phyloP scores from a whole-genome alignment of 345 rosid species.

The Syzygium aqueum region DNA sequence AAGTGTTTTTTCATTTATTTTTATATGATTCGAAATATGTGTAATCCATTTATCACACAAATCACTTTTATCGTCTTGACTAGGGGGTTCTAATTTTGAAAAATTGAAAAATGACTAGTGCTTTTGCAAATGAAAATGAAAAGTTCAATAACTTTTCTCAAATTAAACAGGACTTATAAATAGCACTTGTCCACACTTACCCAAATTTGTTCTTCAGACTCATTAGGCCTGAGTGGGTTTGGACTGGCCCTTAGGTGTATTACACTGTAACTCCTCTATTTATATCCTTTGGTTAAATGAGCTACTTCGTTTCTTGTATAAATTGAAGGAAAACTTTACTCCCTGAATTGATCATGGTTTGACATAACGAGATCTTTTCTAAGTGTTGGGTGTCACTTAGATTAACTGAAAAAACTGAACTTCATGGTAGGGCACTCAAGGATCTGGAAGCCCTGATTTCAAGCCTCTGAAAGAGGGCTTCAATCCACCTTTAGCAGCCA shows the following conservation, averaged over 20 bases:
- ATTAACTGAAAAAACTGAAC: background rate
- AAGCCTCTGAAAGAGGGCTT: conserved; percentile 1
- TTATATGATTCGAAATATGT: background rate
- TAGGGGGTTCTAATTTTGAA: background rate
- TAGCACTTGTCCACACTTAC: background rate
- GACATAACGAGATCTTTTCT: background rate
- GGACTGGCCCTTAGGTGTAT: background rate
- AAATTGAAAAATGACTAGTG: background rate
- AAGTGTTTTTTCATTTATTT: background rate
- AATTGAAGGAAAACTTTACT: background rate
- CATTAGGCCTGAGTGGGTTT: background rate
- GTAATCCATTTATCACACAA: background rate
- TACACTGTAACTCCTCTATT: background rate
- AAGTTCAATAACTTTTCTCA: background rate
- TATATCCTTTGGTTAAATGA: background rate
- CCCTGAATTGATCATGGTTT: background rate
- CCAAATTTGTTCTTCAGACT: background rate
- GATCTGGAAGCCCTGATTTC: background rate
- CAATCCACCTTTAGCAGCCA: conserved; percentile 2
- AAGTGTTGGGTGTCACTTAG: background rate
- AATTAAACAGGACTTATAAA: background rate
- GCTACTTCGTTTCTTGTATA: background rate
- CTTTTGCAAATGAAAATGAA: background rate
- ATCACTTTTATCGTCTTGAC: too few species aligned
- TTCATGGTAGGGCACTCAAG: background rate